phyloP scores from a whole-genome alignment of 2,329 filamentous ascomycete genomes.

The Alternaria burnsii region DNA sequence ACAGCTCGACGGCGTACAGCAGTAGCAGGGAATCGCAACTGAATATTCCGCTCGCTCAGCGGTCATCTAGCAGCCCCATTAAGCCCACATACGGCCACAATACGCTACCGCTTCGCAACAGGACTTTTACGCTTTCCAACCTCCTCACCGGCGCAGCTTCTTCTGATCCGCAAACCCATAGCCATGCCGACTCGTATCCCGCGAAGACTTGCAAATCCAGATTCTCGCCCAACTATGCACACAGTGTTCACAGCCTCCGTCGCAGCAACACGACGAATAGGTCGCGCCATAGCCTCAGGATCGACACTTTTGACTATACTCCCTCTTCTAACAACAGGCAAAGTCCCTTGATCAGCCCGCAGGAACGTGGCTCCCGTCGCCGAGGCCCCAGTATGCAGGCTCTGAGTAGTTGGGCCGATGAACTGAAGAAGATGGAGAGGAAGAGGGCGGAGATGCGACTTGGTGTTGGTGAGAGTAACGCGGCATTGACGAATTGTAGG shows the following conservation, averaged over 20 bases:
- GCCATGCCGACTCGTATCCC: not conserved
- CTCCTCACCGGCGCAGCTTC: not conserved
- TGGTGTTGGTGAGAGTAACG: not conserved
- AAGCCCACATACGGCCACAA: not conserved
- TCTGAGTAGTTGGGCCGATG: constrained; percentile 13
- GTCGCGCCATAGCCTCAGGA: not conserved
- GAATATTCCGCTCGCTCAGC: not conserved
- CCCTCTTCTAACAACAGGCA: too few relatives aligned
- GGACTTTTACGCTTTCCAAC: not conserved
- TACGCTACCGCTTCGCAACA: not conserved
- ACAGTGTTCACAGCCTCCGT: not conserved
- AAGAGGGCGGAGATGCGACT: constrained; percentile 2
- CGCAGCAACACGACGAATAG: not conserved
- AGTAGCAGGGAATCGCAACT: not conserved
- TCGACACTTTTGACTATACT: not conserved
- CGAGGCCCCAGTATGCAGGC: constrained; percentile 14
- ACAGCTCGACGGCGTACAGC: not conserved
- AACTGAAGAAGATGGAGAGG: constrained; percentile 18
- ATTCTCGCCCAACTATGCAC: not conserved
- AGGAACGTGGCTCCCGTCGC: not conserved
- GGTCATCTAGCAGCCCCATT: constrained; percentile 1
- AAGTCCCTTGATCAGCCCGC: not conserved
- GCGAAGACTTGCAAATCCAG: not conserved
- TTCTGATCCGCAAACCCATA: not conserved
- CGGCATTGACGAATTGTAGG: too few relatives aligned